Base-by-base conservation (phyloP, 2,329 filamentous ascomycete species). In the Dactylellina drechsleri region DNA sequence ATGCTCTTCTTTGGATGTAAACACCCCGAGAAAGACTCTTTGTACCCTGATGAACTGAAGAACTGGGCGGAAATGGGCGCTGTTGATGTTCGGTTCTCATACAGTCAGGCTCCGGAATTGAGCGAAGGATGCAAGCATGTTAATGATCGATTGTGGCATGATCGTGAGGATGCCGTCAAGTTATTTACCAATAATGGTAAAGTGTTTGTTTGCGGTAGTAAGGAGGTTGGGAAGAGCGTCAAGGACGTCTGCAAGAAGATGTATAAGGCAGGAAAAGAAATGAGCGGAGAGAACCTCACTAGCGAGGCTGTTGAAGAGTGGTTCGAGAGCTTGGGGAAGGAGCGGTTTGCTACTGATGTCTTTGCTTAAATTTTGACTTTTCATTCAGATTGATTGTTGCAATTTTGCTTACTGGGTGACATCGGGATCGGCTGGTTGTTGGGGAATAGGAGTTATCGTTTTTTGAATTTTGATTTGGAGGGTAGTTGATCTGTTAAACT, bases 1-100 rank as follows among this genome's bases (percentile, higher is more conserved):
- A 76, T 91, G n/a, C 83, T 91, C 0, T 90, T 90, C 82, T 85
- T 87, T 77, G 90, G 89, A 4, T 91, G 88, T 79, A 86, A 87
- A 13, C 80, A 83, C 4, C 85, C 85, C 0, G 83, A 83, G 0
- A 80, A 82, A 12, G 89, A 91, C 77, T 84, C 87, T 47, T 79
- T 91, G 0, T 91, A 91, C 81, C 81, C 84, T 0, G 84, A 86
- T 0, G 86, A 88, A 76, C 81, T 91, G 2, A 65, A 59, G 26
- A 84, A 84, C 13, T 92, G 90, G 90, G 84, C 88, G 78, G 76
- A 79, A 0, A 79, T 84, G 0, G 90, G 90, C 1, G 88, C 85
- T 0, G 88, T 92, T 0, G 83, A 85, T 1, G 84, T 92, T 0
- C 83, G 85, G 0, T 85, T 87, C 76, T 88, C 90, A 0, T 92